These are phyloP conservation scores for Ceratocystiopsis minuta DNA, from an alignment of 2,329 filamentous ascomycete genomes.

Conservation along the genomic window DNA sequence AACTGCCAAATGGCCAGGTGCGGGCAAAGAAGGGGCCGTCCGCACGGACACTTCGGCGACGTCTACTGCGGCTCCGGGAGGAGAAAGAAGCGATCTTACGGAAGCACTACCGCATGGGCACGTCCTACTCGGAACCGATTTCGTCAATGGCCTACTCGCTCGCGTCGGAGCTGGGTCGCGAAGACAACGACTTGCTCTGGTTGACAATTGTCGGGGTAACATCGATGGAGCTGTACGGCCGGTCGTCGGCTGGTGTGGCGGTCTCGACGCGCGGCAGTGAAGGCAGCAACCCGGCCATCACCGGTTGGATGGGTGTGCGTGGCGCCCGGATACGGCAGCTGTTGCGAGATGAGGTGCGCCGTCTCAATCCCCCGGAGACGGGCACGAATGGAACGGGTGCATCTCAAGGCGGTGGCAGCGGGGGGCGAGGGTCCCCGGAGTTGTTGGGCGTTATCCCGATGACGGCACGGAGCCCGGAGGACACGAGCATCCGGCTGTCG, in stretches of 20 bases:
- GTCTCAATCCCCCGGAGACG: constrained; percentile 65
- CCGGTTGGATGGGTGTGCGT: constrained; percentile 66
- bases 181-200: constrained; percentile 95
- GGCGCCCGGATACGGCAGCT: constrained; percentile 73
- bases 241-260: constrained; percentile 64
- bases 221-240: constrained; percentile 82
- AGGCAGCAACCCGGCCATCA: constrained; percentile 30
- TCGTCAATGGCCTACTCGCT: constrained; percentile 89
- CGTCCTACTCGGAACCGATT: constrained; percentile 86
- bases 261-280: constrained; percentile 37
- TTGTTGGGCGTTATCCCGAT: constrained; percentile 73
- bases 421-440: constrained; percentile 26
- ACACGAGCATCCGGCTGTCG: constrained; percentile 79
- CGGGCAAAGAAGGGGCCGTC: constrained; percentile 32
- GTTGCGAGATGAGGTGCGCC: constrained; percentile 80
- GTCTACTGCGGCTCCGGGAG: constrained; percentile 54
- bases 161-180: constrained; percentile 82
- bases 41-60: constrained; percentile 50
- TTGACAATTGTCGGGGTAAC: constrained; percentile 84
- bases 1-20: constrained; percentile 21
- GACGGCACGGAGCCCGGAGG: constrained; percentile 71
- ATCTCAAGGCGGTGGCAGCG: background rate
- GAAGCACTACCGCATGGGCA: constrained; percentile 70
- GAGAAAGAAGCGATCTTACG: constrained; percentile 63
- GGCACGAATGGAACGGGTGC: constrained; percentile 19